Base-by-base conservation (phyloP, 23 red algal genomes). In the Chondrus crispus region DNA sequence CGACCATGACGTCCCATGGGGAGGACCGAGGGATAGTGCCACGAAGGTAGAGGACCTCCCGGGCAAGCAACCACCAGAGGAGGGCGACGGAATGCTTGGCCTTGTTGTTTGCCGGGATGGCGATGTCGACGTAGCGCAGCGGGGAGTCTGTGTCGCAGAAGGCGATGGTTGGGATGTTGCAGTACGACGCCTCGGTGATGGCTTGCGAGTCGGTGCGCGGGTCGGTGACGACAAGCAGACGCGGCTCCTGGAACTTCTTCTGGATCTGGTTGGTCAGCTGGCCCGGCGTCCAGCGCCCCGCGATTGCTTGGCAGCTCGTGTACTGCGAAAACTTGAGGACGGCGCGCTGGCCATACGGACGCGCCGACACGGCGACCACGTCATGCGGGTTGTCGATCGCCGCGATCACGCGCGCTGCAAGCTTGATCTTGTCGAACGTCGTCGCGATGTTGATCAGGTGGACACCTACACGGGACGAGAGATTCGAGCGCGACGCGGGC, bases 101-200 rank as follows among this genome's bases (percentile, higher is more conserved):
- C 77, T 96, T 98, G 94, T 96, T 98, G 82, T 98, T 98, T n/a
- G 89, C 93, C 47, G 97, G 97, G 83, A 98, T 98, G 3, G 97
- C 97, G 20, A 98, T 85, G 57, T 98, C 97, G 8, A 98, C 90
- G n/a, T 79, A 93, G 54, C 77, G 68, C 68, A 98, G 66, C 44
- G 97, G 95, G 35, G 97, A 98, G 75, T 98, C 97, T 2, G 97
- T 98, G 53, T 98, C 97, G 77, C 94, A 96, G 85, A 98, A 98
- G 42, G 97, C 97, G 41, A 98, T 98, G 51, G 88, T 93, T 35
- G 97, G 97, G 51, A 98, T 94, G 70, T 96, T 96, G 77, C 82
- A 92, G 62, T 98, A 98, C 51, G 97, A 95, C 74, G 91, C 84
- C 81, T 98, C 97, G 33, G 62, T 80, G 37, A 98, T 91, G 13